A percentile compares a stretch with the other conserved stretches of the same genome.
These are phyloP conservation scores for Saxispiralis lemnorum DNA, from an alignment of 495 filamentous ascomycete genomes.

Conservation along the genomic window DNA sequence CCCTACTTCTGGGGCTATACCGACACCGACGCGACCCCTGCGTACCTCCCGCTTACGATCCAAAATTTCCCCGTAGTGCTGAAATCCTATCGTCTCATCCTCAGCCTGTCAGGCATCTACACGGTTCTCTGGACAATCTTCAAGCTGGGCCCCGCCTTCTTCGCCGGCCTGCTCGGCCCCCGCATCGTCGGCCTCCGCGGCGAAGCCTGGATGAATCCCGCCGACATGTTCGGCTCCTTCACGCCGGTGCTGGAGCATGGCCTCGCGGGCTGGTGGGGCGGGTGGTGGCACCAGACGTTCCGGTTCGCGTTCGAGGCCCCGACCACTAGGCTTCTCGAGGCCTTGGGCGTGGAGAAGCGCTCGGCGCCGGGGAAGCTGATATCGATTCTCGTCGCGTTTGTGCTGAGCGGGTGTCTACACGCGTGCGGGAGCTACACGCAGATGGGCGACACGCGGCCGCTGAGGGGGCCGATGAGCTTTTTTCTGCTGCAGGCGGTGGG, in stretches of 20 bases:
- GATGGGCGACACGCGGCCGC: slow-evolving; percentile 17
- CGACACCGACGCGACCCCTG: slow-evolving; percentile 30
- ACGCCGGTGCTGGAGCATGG: slow-evolving; percentile 42
- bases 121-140: slow-evolving; percentile 38
- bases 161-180: slow-evolving; percentile 36
- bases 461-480: slow-evolving; percentile 22
- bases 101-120: slow-evolving; percentile 34
- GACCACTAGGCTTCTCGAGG: slow-evolving; percentile 30
- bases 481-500: slow-evolving; percentile 26
- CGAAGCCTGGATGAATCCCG: slow-evolving; percentile 36
- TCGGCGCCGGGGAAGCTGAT: slow-evolving; percentile 12
- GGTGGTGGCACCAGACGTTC: slow-evolving; percentile 83
- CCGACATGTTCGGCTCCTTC: slow-evolving; percentile 39
- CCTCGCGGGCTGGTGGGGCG: slow-evolving; percentile 59
- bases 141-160: slow-evolving; percentile 36
- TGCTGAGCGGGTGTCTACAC: slow-evolving; percentile 23
- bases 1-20: slow-evolving; percentile 49
- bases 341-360: slow-evolving; percentile 12
- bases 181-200: slow-evolving; percentile 20
- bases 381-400: slow-evolving; percentile 21
- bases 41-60: slow-evolving; percentile 27
- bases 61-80: slow-evolving; percentile 23
- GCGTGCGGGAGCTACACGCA: slow-evolving; percentile 24
- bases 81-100: slow-evolving; percentile 31
- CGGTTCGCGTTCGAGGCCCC: slow-evolving; percentile 50